Evolutionary conservation across 228 moss, liverwort and hornwort genomes (phyloP).

Genomic region (Sphagnum fallax): DNA sequence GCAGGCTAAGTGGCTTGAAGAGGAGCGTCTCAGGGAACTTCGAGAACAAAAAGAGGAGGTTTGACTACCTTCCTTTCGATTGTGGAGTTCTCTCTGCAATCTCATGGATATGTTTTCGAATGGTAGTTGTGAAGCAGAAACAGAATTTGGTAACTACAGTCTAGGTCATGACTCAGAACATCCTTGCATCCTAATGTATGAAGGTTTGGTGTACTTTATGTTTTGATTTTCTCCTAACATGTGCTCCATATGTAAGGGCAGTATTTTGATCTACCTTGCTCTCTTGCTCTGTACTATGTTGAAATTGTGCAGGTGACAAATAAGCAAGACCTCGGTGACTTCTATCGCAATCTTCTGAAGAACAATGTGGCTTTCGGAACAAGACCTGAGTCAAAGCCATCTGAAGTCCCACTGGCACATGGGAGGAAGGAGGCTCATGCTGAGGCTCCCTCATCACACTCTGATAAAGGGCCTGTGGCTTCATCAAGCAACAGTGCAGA

Average conservation of each 20-base stretch:
- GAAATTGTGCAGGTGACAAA: conserved; percentile 54
- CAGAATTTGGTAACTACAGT: background rate
- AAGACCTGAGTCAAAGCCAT: conserved; percentile 21
- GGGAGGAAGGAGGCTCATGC: conserved; percentile 16
- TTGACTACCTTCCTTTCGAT: background rate
- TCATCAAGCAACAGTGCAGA: conserved; percentile 17
- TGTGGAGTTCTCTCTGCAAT: too few species aligned
- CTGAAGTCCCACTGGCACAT: conserved; percentile 15
- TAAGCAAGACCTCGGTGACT: conserved; percentile 86
- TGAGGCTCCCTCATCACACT: conserved; percentile 12
- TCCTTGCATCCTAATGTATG: background rate
- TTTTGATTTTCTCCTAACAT: conserved; percentile 1
- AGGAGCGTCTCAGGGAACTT: conserved; percentile 71
- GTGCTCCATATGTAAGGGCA: background rate
- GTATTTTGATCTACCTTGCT: background rate
- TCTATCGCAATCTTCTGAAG: conserved; percentile 86
- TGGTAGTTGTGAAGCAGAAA: background rate
- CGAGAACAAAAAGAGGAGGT: conserved; percentile 79
- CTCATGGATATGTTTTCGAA: background rate
- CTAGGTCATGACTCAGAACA: background rate
- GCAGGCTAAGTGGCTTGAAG: conserved; percentile 90
- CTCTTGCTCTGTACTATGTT: background rate
- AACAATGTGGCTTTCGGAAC: conserved; percentile 89
- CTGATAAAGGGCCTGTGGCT: conserved; percentile 20
- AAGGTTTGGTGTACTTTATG: background rate